These are phyloP conservation scores for Akanthomyces dipterigenus DNA, from an alignment of 2,329 filamentous ascomycete species.

Conservation along the genomic window DNA sequence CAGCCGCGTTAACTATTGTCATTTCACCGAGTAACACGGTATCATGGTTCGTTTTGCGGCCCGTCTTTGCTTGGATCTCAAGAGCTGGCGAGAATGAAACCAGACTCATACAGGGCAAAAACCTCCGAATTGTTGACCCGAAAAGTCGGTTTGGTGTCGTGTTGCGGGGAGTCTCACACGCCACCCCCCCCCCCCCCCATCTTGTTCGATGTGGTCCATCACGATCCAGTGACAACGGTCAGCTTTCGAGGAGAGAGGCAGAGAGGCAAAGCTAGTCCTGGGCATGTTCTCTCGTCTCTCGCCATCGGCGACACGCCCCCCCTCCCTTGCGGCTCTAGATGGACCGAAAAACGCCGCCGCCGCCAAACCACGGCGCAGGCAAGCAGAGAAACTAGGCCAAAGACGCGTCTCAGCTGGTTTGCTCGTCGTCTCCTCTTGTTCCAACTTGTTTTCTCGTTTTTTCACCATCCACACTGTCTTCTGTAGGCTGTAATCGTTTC, in stretches of 20 bases:
- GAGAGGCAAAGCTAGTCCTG: not conserved
- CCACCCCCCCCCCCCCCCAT: not conserved
- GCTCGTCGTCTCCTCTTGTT: not conserved
- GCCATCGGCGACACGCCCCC: not conserved
- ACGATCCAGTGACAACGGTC: not conserved
- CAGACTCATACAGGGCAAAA: not conserved
- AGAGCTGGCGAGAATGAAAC: too few relatives aligned
- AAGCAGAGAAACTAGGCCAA: not conserved
- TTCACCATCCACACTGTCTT: not conserved
- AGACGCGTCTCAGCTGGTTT: constrained; percentile 3
- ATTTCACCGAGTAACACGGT: too few relatives aligned
- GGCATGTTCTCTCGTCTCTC: constrained; percentile 1
- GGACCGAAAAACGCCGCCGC: not conserved
- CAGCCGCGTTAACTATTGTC: not conserved
- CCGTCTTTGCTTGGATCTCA: too few relatives aligned
- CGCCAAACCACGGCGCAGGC: not conserved
- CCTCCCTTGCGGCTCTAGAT: not conserved
- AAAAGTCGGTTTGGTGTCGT: not conserved
- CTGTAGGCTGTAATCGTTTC: not conserved
- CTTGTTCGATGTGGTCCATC: not conserved
- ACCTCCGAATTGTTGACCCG: not conserved
- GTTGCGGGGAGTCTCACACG: not conserved
- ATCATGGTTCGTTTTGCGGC: too few relatives aligned
- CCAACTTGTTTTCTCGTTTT: not conserved
- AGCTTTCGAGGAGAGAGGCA: not conserved